Evolutionary conservation across 306 rosid species (phyloP).

Genomic region (Begonia masoniana): DNA sequence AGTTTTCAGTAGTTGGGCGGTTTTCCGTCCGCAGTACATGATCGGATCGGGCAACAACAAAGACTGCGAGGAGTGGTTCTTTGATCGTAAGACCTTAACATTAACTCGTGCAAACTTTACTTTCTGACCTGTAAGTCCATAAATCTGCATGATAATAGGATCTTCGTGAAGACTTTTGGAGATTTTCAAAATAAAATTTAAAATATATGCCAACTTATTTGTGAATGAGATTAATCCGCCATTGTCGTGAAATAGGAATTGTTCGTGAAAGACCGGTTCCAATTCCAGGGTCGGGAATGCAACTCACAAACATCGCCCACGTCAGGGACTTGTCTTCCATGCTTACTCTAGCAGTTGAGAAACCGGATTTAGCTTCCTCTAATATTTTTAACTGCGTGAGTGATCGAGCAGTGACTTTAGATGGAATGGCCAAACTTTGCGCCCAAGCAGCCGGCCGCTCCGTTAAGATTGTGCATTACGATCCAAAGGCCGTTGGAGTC

Average conservation of each 20-base stretch:
- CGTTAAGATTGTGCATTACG: conserved; percentile 64
- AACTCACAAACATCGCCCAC: conserved; percentile 76
- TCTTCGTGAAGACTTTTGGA: too few species aligned
- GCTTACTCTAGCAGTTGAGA: conserved; percentile 79
- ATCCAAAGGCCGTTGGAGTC: conserved; percentile 70
- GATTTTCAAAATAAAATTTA: too few species aligned
- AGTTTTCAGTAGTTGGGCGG: conserved; percentile 53
- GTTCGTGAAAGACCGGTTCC: conserved; percentile 78
- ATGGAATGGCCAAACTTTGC: conserved; percentile 82
- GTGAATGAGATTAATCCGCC: background rate
- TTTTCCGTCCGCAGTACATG: conserved; percentile 85
- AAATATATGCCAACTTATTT: too few species aligned
- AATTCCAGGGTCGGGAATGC: conserved; percentile 86
- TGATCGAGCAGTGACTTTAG: conserved; percentile 77
- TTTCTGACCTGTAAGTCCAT: too few species aligned
- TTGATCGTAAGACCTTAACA: conserved; percentile 46
- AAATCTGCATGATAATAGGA: too few species aligned
- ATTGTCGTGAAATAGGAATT: conserved; percentile 34
- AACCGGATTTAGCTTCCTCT: conserved; percentile 50
- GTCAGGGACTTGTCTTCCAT: conserved; percentile 75
- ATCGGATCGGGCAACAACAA: conserved; percentile 95
- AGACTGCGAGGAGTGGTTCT: conserved; percentile 96
- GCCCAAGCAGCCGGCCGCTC: conserved; percentile 85
- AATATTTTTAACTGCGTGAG: conserved; percentile 69
- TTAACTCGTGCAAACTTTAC: too few species aligned